These are phyloP conservation scores for Infundibulicybe gibba DNA, from an alignment of 768 basidiomycete species.

Conservation along the genomic window DNA sequence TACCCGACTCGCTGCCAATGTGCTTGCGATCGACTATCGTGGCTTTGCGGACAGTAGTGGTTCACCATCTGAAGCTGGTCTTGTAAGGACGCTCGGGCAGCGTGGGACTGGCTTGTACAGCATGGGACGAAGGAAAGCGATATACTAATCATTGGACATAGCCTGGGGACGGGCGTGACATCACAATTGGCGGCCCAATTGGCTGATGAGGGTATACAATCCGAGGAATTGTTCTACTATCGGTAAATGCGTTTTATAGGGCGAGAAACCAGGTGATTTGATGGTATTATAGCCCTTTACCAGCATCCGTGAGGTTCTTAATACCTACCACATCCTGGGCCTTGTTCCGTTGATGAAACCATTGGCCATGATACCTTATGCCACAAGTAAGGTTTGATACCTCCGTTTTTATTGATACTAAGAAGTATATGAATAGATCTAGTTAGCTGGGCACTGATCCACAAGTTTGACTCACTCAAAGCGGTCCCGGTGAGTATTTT, in stretches of 20 bases:
- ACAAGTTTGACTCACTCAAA: conserved; percentile 59
- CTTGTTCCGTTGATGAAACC: conserved; percentile 73
- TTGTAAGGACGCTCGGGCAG: conserved; percentile 73
- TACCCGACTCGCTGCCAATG: conserved; percentile 65
- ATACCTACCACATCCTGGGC: conserved; percentile 67
- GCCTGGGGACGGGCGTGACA: conserved; percentile 82
- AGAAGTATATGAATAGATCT: conserved; percentile 1
- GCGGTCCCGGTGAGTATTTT: conserved; percentile 41
- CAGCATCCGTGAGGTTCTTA: conserved; percentile 57
- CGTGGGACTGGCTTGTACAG: conserved; percentile 72
- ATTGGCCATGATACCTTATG: conserved; percentile 59
- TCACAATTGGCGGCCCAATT: conserved; percentile 47
- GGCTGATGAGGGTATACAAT: conserved; percentile 33
- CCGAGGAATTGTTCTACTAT: conserved; percentile 48
- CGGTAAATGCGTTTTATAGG: conserved; percentile 22
- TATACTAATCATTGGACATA: conserved; percentile 81
- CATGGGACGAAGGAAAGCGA: conserved; percentile 54
- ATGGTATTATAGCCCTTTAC: conserved; percentile 52
- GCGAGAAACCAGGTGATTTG: conserved; percentile 27
- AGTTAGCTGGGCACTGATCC: conserved; percentile 27
- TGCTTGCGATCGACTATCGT: conserved; percentile 87
- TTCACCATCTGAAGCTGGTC: conserved; percentile 69
- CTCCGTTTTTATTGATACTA: neutral
- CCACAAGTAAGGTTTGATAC: conserved; percentile 47
- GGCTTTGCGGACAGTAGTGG: conserved; percentile 90